phyloP scores from a whole-genome alignment of 176 grass and related monocot genomes.

The Triticum aestivum region IWGSC_CS_RefSeq_v2.1 NC_057795.1:177367313-177367812 shows the following conservation, averaged over 20 bases:
- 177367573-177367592: background rate
- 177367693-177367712: background rate
- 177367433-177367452: background rate
- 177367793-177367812: too few relatives aligned
- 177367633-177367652: background rate
- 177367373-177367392: background rate
- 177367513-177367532: conserved; percentile 11
- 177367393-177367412: conserved; percentile 4
- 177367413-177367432: background rate
- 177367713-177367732: too few relatives aligned
- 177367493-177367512: background rate
- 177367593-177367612: background rate
- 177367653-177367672: background rate
- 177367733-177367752: too few relatives aligned
- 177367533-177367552: background rate
- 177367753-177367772: too few relatives aligned
- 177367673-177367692: background rate
- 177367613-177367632: background rate
- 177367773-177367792: too few relatives aligned
- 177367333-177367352: conserved; percentile 1
- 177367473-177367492: conserved; percentile 26
- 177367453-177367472: conserved; percentile 5
- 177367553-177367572: background rate
- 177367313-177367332: background rate
- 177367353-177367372: conserved; percentile 16